These are phyloP conservation scores for Oryza glumipatula DNA, from an alignment of 176 grass and related monocot genomes.

Conservation along the genomic window DNA sequence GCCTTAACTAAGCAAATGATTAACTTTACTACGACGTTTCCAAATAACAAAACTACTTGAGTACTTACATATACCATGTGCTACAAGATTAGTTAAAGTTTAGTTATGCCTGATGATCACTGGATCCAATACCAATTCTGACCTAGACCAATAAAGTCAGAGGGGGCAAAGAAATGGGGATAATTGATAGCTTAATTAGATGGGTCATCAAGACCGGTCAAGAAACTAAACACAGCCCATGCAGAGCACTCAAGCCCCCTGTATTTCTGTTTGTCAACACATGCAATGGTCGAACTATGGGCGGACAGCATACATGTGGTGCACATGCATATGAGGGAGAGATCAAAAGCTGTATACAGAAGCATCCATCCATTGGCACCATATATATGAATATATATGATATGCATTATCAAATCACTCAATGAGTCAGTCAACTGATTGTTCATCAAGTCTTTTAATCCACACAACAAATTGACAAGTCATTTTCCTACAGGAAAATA, in stretches of 20 bases:
- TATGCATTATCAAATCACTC: not conserved
- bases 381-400: not conserved
- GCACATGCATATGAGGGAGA: constrained; percentile 54
- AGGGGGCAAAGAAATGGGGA: not conserved
- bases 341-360: constrained; percentile 22
- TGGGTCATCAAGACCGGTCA: constrained; percentile 15
- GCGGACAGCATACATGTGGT: constrained; percentile 56
- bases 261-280: constrained; percentile 39
- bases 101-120: not conserved
- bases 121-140: constrained; percentile 27
- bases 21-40: not conserved
- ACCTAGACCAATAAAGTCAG: constrained; percentile 31
- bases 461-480: not conserved
- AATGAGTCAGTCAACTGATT: not conserved
- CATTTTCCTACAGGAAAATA: not conserved
- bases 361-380: constrained; percentile 34
- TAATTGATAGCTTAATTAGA: not conserved
- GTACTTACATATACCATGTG: not conserved
- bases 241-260: constrained; percentile 27
- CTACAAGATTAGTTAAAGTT: constrained; percentile 16
- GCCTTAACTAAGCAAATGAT: not conserved
- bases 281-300: constrained; percentile 45
- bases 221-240: constrained; percentile 4
- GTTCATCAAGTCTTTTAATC: constrained; percentile 25
- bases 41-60: not conserved